These are phyloP conservation scores for Ogataea polymorpha DNA, from an alignment of 805 yeast genomes.

Conservation along the genomic window DNA sequence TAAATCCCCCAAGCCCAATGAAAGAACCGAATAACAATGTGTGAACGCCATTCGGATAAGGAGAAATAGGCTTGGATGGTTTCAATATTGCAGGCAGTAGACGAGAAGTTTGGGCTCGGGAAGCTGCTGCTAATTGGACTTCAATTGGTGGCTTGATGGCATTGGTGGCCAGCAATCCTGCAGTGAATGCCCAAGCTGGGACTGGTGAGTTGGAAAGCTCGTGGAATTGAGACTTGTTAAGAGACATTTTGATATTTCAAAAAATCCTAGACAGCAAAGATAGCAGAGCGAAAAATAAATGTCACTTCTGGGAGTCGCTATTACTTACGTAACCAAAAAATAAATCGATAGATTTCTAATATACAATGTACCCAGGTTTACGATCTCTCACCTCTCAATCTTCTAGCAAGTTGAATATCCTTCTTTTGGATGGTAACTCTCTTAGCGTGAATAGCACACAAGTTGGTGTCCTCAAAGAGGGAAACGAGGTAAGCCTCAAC, in stretches of 20 bases:
- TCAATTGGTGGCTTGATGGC: conserved; percentile 22
- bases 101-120: conserved; percentile 12
- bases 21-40: conserved; percentile 56
- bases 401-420: conserved; percentile 96
- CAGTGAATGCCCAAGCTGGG: conserved; percentile 43
- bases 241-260: conserved; percentile 2
- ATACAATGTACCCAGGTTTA: conserved; percentile 35
- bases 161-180: conserved; percentile 32
- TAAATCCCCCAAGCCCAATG: conserved; percentile 64
- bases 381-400: conserved; percentile 96
- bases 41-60: conserved; percentile 28
- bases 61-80: conserved; percentile 16
- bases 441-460: conserved; percentile 98
- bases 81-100: conserved; percentile 12
- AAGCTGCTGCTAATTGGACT: conserved; percentile 14
- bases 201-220: conserved; percentile 39
- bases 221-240: conserved; percentile 4
- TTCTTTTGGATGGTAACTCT: conserved; percentile 98
- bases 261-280: conserved; percentile 1
- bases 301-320: neutral
- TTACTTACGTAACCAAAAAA: conserved; percentile 14
- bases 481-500: conserved; percentile 98
- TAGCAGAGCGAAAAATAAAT: neutral
- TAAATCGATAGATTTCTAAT: conserved; percentile 23
- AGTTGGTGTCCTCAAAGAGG: conserved; percentile 94